Evolutionary conservation across 306 rosid genomes (phyloP).

Genomic region (Adenanthera pavonina): DNA sequence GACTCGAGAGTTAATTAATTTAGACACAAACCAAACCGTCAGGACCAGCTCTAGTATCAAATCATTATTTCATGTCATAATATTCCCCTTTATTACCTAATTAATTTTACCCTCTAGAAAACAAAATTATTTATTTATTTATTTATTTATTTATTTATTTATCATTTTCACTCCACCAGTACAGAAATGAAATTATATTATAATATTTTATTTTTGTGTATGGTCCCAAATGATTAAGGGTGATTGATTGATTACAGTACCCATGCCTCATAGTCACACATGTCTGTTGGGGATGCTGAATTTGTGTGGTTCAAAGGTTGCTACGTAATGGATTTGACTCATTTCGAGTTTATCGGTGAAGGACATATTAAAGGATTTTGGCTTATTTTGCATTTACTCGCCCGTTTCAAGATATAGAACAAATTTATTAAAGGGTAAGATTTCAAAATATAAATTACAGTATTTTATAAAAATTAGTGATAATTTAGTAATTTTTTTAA

Average conservation of each 20-base stretch:
- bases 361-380: neutral
- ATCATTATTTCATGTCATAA: constrained; percentile 50
- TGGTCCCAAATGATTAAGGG: neutral
- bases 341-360: constrained; percentile 7
- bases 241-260: neutral
- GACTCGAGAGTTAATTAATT: constrained; percentile 28
- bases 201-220: no score
- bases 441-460: no score
- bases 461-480: no score
- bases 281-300: neutral
- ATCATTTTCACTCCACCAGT: no score
- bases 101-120: constrained; percentile 39
- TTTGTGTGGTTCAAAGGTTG: constrained; percentile 41
- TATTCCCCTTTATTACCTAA: constrained; percentile 43
- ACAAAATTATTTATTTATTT: constrained; percentile 8
- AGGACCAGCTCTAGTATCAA: constrained; percentile 43
- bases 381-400: neutral
- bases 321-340: constrained; percentile 24
- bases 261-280: neutral
- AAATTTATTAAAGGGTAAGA: no score
- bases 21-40: constrained; percentile 47
- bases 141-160: no score
- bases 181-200: no score
- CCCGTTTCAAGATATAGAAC: no score
- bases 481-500: no score